Evolutionary conservation across 768 basidiomycete genomes (phyloP).

Genomic region (Cyclocybe cylindracea): DNA sequence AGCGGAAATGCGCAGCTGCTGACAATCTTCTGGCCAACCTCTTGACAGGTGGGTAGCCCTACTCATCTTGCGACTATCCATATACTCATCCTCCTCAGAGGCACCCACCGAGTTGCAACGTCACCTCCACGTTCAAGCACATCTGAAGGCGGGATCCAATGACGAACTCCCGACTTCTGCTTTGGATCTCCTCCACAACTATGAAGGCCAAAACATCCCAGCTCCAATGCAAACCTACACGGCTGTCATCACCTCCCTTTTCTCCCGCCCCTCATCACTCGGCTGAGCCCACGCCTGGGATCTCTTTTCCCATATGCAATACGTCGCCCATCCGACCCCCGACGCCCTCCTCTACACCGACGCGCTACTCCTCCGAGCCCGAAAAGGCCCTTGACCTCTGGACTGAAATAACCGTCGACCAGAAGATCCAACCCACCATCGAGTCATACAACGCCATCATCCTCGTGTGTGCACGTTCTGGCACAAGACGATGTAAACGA

Average conservation of each 20-base stretch:
- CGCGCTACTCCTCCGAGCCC: slow-evolving; percentile 64
- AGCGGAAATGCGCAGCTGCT: slow-evolving; percentile 43
- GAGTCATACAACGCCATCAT: slow-evolving; percentile 84
- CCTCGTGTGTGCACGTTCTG: slow-evolving; percentile 73
- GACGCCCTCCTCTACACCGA: slow-evolving; percentile 68
- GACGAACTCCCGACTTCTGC: slow-evolving; percentile 61
- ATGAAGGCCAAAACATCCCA: slow-evolving; percentile 62
- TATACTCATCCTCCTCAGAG: slow-evolving; percentile 17
- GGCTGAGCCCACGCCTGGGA: slow-evolving; percentile 88
- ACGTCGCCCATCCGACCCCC: slow-evolving; percentile 86
- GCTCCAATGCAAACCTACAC: slow-evolving; percentile 80
- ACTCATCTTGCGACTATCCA: background rate
- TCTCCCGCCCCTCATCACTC: slow-evolving; percentile 46
- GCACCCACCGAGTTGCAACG: slow-evolving; percentile 57
- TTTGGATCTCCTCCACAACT: slow-evolving; percentile 66
- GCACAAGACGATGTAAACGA: slow-evolving; percentile 71
- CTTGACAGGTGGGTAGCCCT: slow-evolving; percentile 39
- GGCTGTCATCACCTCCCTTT: slow-evolving; percentile 60
- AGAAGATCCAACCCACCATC: slow-evolving; percentile 58
- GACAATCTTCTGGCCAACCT: slow-evolving; percentile 47
- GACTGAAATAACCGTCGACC: slow-evolving; percentile 46
- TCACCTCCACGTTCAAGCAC: slow-evolving; percentile 71
- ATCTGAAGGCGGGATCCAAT: slow-evolving; percentile 50
- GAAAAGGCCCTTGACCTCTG: slow-evolving; percentile 61
- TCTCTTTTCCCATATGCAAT: slow-evolving; percentile 94